A percentile compares a stretch with the other conserved stretches of the same genome.
Conservation (phyloP, 176 grass and related monocot genomes). For the Musa itinerans region DNA sequence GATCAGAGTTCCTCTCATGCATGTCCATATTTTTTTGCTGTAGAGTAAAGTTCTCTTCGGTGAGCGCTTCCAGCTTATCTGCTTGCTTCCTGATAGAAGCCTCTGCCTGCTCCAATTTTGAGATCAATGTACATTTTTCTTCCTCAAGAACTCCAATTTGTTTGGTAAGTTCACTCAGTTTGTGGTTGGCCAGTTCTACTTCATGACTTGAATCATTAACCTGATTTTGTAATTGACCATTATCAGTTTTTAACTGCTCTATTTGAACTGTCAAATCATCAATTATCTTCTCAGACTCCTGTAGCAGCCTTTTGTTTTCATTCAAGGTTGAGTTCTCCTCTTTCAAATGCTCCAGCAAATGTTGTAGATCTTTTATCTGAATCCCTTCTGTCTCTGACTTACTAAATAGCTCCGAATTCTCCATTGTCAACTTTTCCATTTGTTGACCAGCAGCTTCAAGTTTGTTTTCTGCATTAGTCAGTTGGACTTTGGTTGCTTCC, state of each 20-base stretch:
- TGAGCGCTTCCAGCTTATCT: slow-evolving; percentile 29
- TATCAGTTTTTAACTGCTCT: slow-evolving; percentile 19
- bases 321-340: slow-evolving; percentile 26
- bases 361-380: slow-evolving; percentile 27
- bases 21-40: slow-evolving; percentile 30
- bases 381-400: background rate
- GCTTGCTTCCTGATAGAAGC: slow-evolving; percentile 24
- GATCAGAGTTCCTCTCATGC: slow-evolving; percentile 25
- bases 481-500: background rate
- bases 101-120: slow-evolving; percentile 22
- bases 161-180: slow-evolving; percentile 25
- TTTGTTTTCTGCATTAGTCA: background rate
- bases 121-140: slow-evolving; percentile 30
- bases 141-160: slow-evolving; percentile 24
- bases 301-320: background rate
- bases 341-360: slow-evolving; percentile 30
- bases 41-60: slow-evolving; percentile 29
- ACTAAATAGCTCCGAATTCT: background rate
- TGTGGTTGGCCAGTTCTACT: background rate
- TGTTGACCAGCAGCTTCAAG: background rate
- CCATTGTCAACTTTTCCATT: background rate
- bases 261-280: slow-evolving; percentile 26
- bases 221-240: background rate
- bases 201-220: background rate
- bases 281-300: slow-evolving; percentile 5